Evolutionary conservation across 345 rosid species (phyloP), one percentile per base, ranked within the genome.

Genomic region (Eucalyptus guilfoylei): DNA sequence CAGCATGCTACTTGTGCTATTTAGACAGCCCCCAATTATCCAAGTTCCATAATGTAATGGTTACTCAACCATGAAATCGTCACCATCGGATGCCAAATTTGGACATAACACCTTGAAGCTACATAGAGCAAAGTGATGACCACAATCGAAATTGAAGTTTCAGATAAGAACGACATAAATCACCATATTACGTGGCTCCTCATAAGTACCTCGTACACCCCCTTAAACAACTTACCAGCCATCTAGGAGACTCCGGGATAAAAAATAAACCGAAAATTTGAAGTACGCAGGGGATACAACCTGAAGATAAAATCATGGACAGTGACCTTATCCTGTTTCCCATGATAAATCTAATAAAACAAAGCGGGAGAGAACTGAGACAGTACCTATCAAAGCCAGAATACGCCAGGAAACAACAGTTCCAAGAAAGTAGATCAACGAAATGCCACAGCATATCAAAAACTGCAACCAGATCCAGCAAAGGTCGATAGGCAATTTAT

Each of bases 201-300:
- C 45, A 19, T 6, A 1, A 37, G 30, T 37, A 76, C 47, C 30
- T 11, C 9, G 47, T 52, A 52, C 30, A 86, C 7, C 42, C 47
- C 47, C 47, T 37, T 76, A 76, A 37, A 37, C 37, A 47, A 89
- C 94, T 89, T 52, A 93, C 92, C 91, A 91, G 88, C 96, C 95
- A 94, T 94, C 94, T 88, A 7, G 93, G 95, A 87, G 95, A 93
- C 81, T 91, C 95, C 0, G 96, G 95, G 88, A 92, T 91, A 91
- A 89, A 94, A 49, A 92, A 91, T 11, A 92, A 48, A 48, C 94
- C 89, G 23, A 90, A 11, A 34, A 93, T 34, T 23, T 91, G 93
- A 50, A 92, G 30, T 47, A 91, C 64, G 72, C 89, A 90, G 47
- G 94, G 92, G 83, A 92, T 86, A 50, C 50, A 16, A 54, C 90